Evolutionary conservation across 495 filamentous ascomycete species (phyloP), one percentile per base, ranked within the genome.

Genomic region (Pyrenopolyporus hunteri): DNA sequence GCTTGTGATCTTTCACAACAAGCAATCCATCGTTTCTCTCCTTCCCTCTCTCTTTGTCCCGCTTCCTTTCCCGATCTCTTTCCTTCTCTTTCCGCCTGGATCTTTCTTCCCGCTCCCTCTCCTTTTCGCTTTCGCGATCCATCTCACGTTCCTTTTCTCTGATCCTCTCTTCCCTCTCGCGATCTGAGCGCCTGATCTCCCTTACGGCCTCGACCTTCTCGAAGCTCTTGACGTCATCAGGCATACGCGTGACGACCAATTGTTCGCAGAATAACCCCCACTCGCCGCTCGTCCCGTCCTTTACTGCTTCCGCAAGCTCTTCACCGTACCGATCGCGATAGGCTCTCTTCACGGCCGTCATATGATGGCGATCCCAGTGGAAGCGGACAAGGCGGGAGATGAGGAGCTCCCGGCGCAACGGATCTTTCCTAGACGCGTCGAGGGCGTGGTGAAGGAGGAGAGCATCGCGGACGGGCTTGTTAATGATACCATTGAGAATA

Each of bases 401-500:
- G 17, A 96, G 82, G 35, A 96, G 80, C 67, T 96, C 91, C n/a
- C 85, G 85, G 26, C 91, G 85, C 47, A 91, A 81, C 26, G 79
- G 79, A 63, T 89, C 88, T n/a, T 78, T 76, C 44, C 76, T 80
- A 22, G 82, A 81, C 2, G 78, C 71, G 7, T 82, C 83, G 31
- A 97, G 83, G 3, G 94, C 93, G 76, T 98, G 94, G 73, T 96
- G 87, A 25, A 98, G 80, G n/a, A 98, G 87, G 31, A 98, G 83
- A 4, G 93, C 91, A 72, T 98, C 94, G 47, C 94, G 93, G 60
- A 96, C 89, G 28, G 94, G 92, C 40, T 90, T 88, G 76, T 98
- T 97, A 75, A 97, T 93, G 33, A 93, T 87, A 67, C 95, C 94
- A 75, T 97, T 97, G 69, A 98, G 89, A 59, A 98, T 90, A 75